Evolutionary conservation across 192 early-diverging fungal genomes (phyloP).

Genomic region (Obelidium mucronatum): DNA sequence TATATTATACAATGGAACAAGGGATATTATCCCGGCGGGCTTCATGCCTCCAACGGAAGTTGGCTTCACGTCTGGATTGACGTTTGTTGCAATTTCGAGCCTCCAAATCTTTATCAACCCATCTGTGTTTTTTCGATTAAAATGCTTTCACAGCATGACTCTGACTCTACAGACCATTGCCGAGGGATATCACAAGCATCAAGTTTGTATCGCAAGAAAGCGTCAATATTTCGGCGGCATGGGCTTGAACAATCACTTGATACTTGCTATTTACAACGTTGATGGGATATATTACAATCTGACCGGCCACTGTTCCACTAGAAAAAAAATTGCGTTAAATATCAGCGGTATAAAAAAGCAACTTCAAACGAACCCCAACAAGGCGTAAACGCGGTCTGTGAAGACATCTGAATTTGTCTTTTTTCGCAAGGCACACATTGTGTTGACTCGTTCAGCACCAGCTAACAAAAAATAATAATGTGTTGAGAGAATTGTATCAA

Average conservation of each 20-base stretch:
- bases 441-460: conserved; percentile 34
- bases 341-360: not conserved
- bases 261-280: conserved; percentile 37
- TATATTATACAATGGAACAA: not conserved
- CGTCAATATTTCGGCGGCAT: conserved; percentile 38
- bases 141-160: conserved; percentile 1
- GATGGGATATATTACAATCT: conserved; percentile 53
- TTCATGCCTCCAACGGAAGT: conserved; percentile 16
- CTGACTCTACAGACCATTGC: conserved; percentile 47
- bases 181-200: conserved; percentile 41
- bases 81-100: conserved; percentile 12
- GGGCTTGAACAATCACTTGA: conserved; percentile 48
- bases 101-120: conserved; percentile 49
- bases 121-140: conserved; percentile 27
- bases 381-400: conserved; percentile 36
- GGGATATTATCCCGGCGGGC: not conserved
- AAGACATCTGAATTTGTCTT: not conserved
- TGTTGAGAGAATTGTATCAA: not conserved
- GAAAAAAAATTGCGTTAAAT: not conserved
- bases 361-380: conserved; percentile 35
- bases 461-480: conserved; percentile 16
- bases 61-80: not conserved
- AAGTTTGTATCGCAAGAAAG: conserved; percentile 30
- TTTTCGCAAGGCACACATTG: conserved; percentile 44
- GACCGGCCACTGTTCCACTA: conserved; percentile 57